phyloP scores from a whole-genome alignment of 2,329 filamentous ascomycete genomes.

The Tolypocladium sp. region DNA sequence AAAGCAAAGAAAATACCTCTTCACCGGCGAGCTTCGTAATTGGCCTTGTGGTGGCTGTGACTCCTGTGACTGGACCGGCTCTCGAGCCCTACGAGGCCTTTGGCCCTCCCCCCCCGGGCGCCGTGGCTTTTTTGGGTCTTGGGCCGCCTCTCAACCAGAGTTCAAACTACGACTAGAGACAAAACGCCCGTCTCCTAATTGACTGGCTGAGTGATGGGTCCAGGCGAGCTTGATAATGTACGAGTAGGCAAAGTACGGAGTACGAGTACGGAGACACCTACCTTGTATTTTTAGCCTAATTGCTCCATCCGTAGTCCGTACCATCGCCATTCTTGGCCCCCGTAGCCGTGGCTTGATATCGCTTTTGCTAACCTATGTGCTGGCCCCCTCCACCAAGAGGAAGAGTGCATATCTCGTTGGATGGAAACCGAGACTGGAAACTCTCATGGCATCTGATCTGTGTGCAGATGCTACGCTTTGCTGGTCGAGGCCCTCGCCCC shows the following conservation, averaged over 20 bases:
- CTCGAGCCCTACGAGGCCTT: neutral
- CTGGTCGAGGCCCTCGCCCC: no score
- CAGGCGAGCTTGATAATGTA: neutral
- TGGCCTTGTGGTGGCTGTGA: neutral
- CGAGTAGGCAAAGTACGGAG: neutral
- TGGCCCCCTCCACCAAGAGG: neutral
- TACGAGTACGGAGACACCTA: no score
- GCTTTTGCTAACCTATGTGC: neutral
- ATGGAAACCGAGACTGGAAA: neutral
- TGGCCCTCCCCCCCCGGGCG: neutral
- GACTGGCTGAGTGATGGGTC: neutral
- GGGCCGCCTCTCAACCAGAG: neutral
- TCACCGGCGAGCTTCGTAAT: neutral
- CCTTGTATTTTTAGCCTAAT: neutral
- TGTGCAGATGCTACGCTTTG: neutral
- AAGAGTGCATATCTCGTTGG: neutral
- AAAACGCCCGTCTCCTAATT: neutral
- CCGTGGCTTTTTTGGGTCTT: neutral
- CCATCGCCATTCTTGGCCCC: neutral
- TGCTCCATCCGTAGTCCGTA: neutral
- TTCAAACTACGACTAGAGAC: neutral
- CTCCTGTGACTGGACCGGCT: neutral
- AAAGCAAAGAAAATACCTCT: neutral
- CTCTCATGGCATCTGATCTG: neutral
- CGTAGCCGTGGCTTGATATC: neutral